Percentiles rank a stretch among this genome's conserved stretches.
Evolutionary conservation across 2,329 filamentous ascomycete genomes (phyloP).

Genomic region (Cadophora malorum): DNA sequence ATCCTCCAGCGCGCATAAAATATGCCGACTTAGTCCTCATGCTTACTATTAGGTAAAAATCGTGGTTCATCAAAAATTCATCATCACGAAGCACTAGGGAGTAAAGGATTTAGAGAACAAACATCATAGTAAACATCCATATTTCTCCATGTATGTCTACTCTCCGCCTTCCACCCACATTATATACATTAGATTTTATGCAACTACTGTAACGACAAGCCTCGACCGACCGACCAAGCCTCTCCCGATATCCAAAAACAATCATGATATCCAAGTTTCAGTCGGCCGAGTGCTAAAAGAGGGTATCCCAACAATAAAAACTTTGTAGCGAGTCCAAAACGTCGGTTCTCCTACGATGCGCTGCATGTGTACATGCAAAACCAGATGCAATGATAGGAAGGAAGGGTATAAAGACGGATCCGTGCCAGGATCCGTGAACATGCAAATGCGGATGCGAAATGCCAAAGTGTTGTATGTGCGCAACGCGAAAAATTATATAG

Average conservation of each 20-base stretch:
- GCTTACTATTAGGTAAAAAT: background rate
- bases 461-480: background rate
- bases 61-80: background rate
- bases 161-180: constrained; percentile 3
- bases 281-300: background rate
- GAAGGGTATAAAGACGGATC: constrained; percentile 20
- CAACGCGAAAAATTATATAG: background rate
- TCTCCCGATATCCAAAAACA: background rate
- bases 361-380: constrained; percentile 17
- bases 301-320: constrained; percentile 10
- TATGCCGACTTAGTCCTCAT: background rate
- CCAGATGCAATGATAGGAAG: constrained; percentile 10
- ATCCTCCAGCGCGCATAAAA: background rate
- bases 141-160: background rate
- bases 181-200: constrained; percentile 22
- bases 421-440: constrained; percentile 17
- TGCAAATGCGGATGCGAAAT: constrained; percentile 14
- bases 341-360: constrained; percentile 1
- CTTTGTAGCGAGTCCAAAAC: constrained; percentile 1
- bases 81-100: background rate
- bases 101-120: background rate
- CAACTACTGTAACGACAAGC: background rate
- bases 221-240: background rate
- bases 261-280: background rate
- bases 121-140: background rate